Percentiles rank a stretch among this genome's conserved stretches.
Evolutionary conservation across 225 moss, liverwort and hornwort genomes (phyloP).

Genomic region (Physcomitrium patens): DNA sequence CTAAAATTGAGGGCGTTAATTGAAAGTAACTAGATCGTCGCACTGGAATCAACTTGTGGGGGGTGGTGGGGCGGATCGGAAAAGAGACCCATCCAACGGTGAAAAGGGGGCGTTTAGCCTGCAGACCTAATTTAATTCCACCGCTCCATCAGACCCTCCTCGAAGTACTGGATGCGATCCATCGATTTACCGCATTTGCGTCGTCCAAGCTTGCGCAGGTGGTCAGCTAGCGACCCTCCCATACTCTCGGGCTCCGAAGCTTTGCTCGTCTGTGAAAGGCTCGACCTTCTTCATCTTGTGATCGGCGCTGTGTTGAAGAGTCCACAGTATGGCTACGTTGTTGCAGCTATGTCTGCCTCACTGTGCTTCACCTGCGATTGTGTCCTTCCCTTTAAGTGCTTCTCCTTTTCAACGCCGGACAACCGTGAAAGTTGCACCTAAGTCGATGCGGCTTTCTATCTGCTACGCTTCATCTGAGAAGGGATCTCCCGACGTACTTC

Average conservation of each 20-base stretch:
- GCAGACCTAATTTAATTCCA: too few species aligned
- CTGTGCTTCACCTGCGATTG: slow-evolving; percentile 14
- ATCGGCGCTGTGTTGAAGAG: not conserved
- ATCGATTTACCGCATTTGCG: too few species aligned
- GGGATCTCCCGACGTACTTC: slow-evolving; percentile 3
- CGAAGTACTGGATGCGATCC: too few species aligned
- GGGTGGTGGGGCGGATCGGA: too few species aligned
- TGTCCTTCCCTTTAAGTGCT: not conserved
- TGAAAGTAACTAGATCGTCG: too few species aligned
- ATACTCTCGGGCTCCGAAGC: not conserved
- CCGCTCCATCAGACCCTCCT: too few species aligned
- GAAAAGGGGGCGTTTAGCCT: too few species aligned
- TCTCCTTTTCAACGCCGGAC: slow-evolving; percentile 22
- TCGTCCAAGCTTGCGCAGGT: too few species aligned
- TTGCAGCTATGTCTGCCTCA: slow-evolving; percentile 33
- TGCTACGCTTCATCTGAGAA: slow-evolving; percentile 38
- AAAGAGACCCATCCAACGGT: too few species aligned
- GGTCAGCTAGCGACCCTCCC: too few species aligned
- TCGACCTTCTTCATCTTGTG: not conserved
- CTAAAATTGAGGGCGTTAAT: too few species aligned
- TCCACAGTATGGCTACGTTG: slow-evolving; percentile 21
- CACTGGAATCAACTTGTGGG: too few species aligned
- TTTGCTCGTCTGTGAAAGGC: not conserved
- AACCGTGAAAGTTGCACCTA: slow-evolving; percentile 16
- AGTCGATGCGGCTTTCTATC: slow-evolving; percentile 21